phyloP scores from a whole-genome alignment of 768 basidiomycete genomes.

The Lactarius akahatsu region DNA sequence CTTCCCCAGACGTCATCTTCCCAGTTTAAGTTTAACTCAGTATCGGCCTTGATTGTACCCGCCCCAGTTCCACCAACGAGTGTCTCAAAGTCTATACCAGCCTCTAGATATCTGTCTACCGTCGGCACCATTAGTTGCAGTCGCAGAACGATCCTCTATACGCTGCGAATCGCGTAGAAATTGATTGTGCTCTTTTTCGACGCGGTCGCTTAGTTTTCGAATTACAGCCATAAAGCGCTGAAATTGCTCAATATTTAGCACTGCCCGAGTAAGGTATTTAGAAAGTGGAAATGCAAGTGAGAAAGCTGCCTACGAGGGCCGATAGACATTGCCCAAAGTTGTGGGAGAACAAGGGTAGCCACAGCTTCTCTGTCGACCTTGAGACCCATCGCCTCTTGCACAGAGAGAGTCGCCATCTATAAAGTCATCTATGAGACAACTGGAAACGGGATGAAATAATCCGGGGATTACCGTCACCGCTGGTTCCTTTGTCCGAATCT shows the following conservation, averaged over 20 bases:
- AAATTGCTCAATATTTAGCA: conserved; percentile 85
- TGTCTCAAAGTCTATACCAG: conserved; percentile 81
- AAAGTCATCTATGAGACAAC: conserved; percentile 5
- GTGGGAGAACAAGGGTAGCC: conserved; percentile 58
- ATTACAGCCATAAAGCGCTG: conserved; percentile 89
- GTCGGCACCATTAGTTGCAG: conserved; percentile 40
- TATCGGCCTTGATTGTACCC: conserved; percentile 48
- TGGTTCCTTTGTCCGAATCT: conserved; percentile 95
- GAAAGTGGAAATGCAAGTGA: conserved; percentile 13
- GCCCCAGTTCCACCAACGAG: conserved; percentile 64
- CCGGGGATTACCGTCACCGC: conserved; percentile 79
- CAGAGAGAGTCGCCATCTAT: conserved; percentile 82
- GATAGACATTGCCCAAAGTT: conserved; percentile 93
- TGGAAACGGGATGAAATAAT: background rate
- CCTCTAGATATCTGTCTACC: conserved; percentile 40
- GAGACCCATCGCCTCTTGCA: conserved; percentile 95
- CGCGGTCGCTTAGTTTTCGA: conserved; percentile 73
- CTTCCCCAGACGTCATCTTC: conserved; percentile 87
- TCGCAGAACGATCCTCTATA: conserved; percentile 72
- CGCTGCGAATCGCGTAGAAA: conserved; percentile 92
- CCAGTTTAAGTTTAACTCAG: conserved; percentile 51
- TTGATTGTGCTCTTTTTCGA: conserved; percentile 89
- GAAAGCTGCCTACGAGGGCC: conserved; percentile 60
- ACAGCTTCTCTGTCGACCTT: conserved; percentile 90
- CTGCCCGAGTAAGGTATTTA: conserved; percentile 38